Evolutionary conservation across 306 rosid genomes (phyloP), one percentile per base, ranked within the genome.

Genomic region (Styphnolobium japonicum): DNA sequence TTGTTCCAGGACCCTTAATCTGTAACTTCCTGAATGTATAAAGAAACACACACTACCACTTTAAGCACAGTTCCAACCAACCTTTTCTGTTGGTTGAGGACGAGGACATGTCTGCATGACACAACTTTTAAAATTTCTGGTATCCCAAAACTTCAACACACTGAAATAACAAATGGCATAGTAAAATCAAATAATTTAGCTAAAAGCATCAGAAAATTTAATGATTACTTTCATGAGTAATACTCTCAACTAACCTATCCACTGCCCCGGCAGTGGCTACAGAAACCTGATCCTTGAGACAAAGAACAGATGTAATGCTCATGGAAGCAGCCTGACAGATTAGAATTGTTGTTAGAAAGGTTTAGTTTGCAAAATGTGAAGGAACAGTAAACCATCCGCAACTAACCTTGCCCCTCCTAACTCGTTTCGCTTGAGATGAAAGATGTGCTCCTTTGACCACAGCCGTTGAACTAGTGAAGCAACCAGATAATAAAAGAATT

Each of bases 231-330:
- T 40, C 27, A 67, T 10, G 23, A 48, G 55, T 62, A 77, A 29
- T 56, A 48, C 34, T 65, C 60, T 37, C 43, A 39, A 77, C 72
- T 49, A 78, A 96, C 99, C 99, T 91, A 85, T 93, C 96, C 56
- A 75, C 97, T 0, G 98, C 98, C 55, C 98, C 98, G 1, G 97
- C 97, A 10, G 97, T 90, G 57, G 98, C 98, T 72, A 95, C 52
- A 58, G 98, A 90, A 81, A 92, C 78, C 78, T 89, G 93, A 37
- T 95, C 98, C 71, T 90, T 93, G 48, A 95, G 98, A 80, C 87
- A 89, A 72, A 95, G 92, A 80, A 91, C 97, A 37, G 99, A 90
- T 31, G 99, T 96, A 73, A 96, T 88, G 83, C 98, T 96, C 94
- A 84, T 91, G 14, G 99, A 90, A 84, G 89, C 92, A 83, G 88